These are phyloP conservation scores for Ogataea saltuana DNA, from an alignment of 805 yeast genomes.

Conservation along the genomic window DNA sequence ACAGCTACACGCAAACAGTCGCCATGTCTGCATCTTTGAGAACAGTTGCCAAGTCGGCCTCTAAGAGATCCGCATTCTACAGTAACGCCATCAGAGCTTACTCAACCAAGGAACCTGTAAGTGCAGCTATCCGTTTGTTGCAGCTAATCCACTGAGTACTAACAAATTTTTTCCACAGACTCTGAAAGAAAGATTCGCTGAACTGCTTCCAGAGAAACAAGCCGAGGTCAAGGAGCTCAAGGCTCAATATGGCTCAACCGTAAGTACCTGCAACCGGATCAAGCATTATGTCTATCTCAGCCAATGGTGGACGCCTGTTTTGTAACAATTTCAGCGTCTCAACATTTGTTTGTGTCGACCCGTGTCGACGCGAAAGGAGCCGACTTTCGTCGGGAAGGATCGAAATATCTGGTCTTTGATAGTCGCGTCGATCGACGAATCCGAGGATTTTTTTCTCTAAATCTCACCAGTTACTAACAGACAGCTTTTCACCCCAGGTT, in stretches of 20 bases:
- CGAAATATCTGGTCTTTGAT: no score
- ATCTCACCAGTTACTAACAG: slow-evolving; percentile 8
- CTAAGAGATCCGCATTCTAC: slow-evolving; percentile 26
- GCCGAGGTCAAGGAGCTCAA: slow-evolving; percentile 90
- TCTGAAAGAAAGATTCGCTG: slow-evolving; percentile 92
- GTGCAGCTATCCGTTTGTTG: slow-evolving; percentile 11
- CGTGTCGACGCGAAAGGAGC: slow-evolving; percentile 4
- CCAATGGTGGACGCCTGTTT: slow-evolving; percentile 5
- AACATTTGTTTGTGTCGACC: no score
- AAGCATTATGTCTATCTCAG: slow-evolving; percentile 1
- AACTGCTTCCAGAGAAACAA: slow-evolving; percentile 85
- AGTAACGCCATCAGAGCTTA: slow-evolving; percentile 35
- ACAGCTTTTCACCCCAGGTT: slow-evolving; percentile 33
- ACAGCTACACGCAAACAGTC: slow-evolving; percentile 2
- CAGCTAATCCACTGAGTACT: background rate
- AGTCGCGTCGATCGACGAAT: slow-evolving; percentile 5
- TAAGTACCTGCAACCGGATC: slow-evolving; percentile 37
- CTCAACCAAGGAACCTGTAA: slow-evolving; percentile 41
- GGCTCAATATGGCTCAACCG: slow-evolving; percentile 85
- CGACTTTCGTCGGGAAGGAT: no score
- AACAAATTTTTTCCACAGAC: slow-evolving; percentile 43
- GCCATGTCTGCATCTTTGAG: slow-evolving; percentile 22
- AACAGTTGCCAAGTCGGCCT: slow-evolving; percentile 32
- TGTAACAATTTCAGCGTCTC: slow-evolving; percentile 6
- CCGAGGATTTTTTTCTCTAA: background rate